Evolutionary conservation across 2,329 filamentous ascomycete species (phyloP).

Genomic region (Diaporthe destruens): DNA sequence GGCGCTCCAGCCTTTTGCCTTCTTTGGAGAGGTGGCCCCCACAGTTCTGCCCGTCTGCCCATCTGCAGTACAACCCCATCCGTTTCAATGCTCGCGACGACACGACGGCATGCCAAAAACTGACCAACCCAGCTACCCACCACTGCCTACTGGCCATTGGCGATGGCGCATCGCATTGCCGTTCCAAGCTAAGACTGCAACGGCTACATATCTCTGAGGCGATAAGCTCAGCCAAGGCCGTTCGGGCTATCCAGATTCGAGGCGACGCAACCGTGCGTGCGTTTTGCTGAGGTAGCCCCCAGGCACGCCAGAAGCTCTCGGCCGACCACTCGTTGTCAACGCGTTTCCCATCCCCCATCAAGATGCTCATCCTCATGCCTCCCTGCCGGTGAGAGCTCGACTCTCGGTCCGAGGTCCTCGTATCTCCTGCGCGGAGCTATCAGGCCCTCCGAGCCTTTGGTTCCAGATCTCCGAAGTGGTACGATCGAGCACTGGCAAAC

Average conservation of each 20-base stretch:
- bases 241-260: neutral
- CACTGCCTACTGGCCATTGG: neutral
- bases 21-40: slow-evolving; percentile 16
- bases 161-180: slow-evolving; percentile 13
- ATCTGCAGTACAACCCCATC: slow-evolving; percentile 32
- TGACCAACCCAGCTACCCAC: neutral
- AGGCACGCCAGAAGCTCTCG: slow-evolving; percentile 23
- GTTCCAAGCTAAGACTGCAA: slow-evolving; percentile 33
- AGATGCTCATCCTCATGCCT: neutral
- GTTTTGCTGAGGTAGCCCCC: slow-evolving; percentile 24
- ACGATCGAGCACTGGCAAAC: neutral
- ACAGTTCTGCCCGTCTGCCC: slow-evolving; percentile 15
- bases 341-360: slow-evolving; percentile 16
- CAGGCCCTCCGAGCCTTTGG: neutral
- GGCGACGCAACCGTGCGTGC: neutral
- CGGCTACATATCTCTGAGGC: slow-evolving; percentile 40
- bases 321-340: slow-evolving; percentile 28
- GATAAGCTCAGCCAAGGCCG: slow-evolving; percentile 37
- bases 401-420: slow-evolving; percentile 16
- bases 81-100: slow-evolving; percentile 33
- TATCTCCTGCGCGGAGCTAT: slow-evolving; percentile 27
- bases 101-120: slow-evolving; percentile 20
- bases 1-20: neutral
- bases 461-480: neutral
- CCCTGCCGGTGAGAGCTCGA: slow-evolving; percentile 15